Conservation (phyloP, 176 grass and related monocot species). For the Typha latifolia region DNA sequence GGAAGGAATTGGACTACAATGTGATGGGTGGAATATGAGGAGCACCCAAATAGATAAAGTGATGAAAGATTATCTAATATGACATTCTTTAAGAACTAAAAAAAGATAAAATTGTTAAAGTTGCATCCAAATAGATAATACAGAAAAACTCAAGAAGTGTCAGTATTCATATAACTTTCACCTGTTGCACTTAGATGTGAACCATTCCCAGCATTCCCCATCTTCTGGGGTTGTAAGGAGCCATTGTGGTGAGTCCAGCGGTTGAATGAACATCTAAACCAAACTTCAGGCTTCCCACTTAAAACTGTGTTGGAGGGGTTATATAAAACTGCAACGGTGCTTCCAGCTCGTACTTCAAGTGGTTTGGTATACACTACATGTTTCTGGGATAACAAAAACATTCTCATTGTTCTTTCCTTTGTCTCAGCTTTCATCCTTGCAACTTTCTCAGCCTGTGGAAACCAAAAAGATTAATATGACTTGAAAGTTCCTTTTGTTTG, state of each 20-base stretch:
- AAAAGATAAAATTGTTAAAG: no score
- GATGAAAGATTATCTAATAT: no score
- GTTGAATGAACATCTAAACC: slow-evolving; percentile 89
- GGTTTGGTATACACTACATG: slow-evolving; percentile 90
- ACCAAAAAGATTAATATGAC: slow-evolving; percentile 19
- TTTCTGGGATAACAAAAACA: slow-evolving; percentile 80
- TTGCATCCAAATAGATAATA: no score
- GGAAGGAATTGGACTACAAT: no score
- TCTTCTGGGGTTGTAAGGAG: slow-evolving; percentile 67
- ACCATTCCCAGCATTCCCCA: slow-evolving; percentile 48
- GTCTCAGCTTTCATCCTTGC: slow-evolving; percentile 65
- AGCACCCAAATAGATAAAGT: no score
- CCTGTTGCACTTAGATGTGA: slow-evolving; percentile 72
- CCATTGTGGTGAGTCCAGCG: slow-evolving; percentile 73
- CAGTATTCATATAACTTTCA: slow-evolving; percentile 3
- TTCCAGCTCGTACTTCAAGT: slow-evolving; percentile 70
- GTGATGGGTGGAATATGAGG: no score
- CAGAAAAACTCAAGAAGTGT: no score
- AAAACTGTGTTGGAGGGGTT: slow-evolving; percentile 88
- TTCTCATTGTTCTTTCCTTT: slow-evolving; percentile 77
- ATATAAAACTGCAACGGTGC: slow-evolving; percentile 60
- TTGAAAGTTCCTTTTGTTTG: not conserved
- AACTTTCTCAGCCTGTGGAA: slow-evolving; percentile 48
- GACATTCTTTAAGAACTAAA: no score
- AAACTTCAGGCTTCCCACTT: slow-evolving; percentile 76